Evolutionary conservation across 805 yeast species (phyloP).

Genomic region (Phaffomyces opuntiae): DNA sequence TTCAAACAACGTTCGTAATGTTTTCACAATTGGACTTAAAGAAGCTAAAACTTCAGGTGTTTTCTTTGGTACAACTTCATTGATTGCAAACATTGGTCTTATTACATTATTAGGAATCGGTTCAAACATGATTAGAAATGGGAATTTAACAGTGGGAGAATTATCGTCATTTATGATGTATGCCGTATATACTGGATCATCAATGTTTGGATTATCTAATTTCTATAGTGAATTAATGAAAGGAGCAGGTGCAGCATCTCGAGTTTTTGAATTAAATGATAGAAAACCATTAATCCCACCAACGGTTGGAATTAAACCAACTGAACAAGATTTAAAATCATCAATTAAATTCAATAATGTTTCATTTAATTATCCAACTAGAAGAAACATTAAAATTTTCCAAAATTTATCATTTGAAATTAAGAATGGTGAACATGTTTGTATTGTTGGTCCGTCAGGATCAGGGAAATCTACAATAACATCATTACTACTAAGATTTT

Average conservation of each 20-base stretch:
- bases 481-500: conserved; percentile 72
- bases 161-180: conserved; percentile 91
- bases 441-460: conserved; percentile 96
- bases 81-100: conserved; percentile 76
- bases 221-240: conserved; percentile 94
- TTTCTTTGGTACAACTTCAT: conserved; percentile 72
- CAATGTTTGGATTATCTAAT: conserved; percentile 83
- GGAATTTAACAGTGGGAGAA: conserved; percentile 80
- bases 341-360: conserved; percentile 58
- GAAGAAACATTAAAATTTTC: conserved; percentile 67
- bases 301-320: conserved; percentile 47
- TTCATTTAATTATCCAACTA: conserved; percentile 74
- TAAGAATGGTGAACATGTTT: conserved; percentile 77
- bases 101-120: conserved; percentile 77
- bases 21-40: conserved; percentile 60
- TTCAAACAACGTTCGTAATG: conserved; percentile 59
- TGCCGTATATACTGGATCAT: conserved; percentile 89
- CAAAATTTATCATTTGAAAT: conserved; percentile 51
- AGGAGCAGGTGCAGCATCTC: conserved; percentile 92
- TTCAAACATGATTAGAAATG: conserved; percentile 69
- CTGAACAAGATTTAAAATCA: conserved; percentile 25
- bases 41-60: conserved; percentile 78
- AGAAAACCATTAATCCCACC: conserved; percentile 67
- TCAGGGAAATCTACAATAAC: conserved; percentile 91
- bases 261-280: conserved; percentile 82